Base-by-base conservation (phyloP, 345 rosid genomes). In the Corchorus capsularis region DNA sequence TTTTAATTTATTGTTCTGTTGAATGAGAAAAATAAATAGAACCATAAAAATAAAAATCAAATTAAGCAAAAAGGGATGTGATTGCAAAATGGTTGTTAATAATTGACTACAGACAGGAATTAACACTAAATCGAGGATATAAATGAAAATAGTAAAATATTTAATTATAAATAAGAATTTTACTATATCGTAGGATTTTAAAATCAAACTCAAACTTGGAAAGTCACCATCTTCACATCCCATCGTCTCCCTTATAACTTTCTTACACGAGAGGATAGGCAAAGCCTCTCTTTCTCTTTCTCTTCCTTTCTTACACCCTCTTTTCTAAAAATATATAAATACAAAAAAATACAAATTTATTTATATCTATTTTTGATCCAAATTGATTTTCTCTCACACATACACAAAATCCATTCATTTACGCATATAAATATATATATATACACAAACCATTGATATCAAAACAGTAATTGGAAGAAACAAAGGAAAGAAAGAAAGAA, bases 251-350 rank as follows among this genome's bases (percentile, higher is more conserved):
- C 19, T 75, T 45, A 68, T 75, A 63, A 69, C 79, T 76, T 77
- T 85, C 78, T 83, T 79, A 77, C 84, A 81, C 67, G 78, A 77
- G 79, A 76, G 79, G 83, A 74, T 71, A 81, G 81, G 78, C 78
- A 60, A 27, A 72, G 10, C 37, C 72, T 46, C 66, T 45, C 41
- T 39, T 39, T 50, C 67, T 43, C 63, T 39, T 41, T 60, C 71
- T 57, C 63, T 35, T 50, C 52, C 75, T 50, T 73, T 73, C 41
- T 75, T 47, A 57, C 68, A 65, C 45, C 35, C 69, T 32, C 76
- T 61, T 57, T 62, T 49, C 77, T 61, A 41, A 73, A 43, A 41
- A 52, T 72, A 20, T 43, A 45, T 52, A 12, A 46, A 45, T 22
- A 8, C 27, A 17, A n/a, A n/a, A 67, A 43, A 62, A 55, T 65